Conservation (phyloP, 371 early-diverging fungal species). For the Lichtheimia ramosa region DNA sequence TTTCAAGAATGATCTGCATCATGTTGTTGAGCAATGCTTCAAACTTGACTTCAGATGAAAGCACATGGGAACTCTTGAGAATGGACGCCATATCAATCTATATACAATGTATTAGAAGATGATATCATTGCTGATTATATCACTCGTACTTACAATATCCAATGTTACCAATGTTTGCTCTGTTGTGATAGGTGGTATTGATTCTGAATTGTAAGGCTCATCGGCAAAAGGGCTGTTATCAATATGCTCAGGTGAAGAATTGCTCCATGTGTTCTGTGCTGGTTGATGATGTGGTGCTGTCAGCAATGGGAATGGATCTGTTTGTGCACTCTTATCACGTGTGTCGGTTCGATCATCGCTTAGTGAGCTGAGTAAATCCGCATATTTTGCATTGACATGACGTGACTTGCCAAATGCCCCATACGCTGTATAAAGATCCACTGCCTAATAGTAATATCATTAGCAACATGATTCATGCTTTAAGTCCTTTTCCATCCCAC, state of each 20-base stretch:
- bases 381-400: slow-evolving; percentile 29
- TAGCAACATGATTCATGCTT: neutral
- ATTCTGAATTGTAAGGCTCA: slow-evolving; percentile 18
- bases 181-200: slow-evolving; percentile 35
- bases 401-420: slow-evolving; percentile 42
- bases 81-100: slow-evolving; percentile 44
- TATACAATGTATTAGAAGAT: neutral
- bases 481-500: neutral
- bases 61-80: slow-evolving; percentile 48
- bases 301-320: slow-evolving; percentile 39
- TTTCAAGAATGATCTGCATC: slow-evolving; percentile 48
- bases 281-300: slow-evolving; percentile 22
- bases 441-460: slow-evolving; percentile 9
- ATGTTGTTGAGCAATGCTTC: slow-evolving; percentile 37
- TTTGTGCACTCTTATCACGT: slow-evolving; percentile 38
- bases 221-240: slow-evolving; percentile 19
- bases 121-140: no score
- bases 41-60: slow-evolving; percentile 47
- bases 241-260: slow-evolving; percentile 15
- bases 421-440: slow-evolving; percentile 25
- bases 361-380: slow-evolving; percentile 18
- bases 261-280: neutral
- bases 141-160: slow-evolving; percentile 43
- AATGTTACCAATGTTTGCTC: slow-evolving; percentile 45
- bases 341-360: slow-evolving; percentile 34